Evolutionary conservation across 495 filamentous ascomycete species (phyloP), one percentile per base, ranked within the genome.

Genomic region (Penicilliopsis zonata): DNA sequence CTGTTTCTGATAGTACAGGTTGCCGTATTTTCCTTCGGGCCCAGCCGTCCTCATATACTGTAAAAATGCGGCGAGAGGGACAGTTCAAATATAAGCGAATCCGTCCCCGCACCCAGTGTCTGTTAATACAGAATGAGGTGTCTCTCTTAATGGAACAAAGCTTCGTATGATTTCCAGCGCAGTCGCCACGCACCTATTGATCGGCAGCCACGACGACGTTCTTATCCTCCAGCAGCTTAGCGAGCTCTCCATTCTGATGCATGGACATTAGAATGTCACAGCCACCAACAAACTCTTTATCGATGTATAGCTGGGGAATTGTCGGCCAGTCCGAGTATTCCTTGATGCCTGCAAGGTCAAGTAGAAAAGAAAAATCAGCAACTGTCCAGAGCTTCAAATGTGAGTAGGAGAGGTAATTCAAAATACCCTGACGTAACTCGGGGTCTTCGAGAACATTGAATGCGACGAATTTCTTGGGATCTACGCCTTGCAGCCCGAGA

Each of bases 291-390:
- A 98, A 98, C 52, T 96, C 86, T 57, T 88, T 88, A 31, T 90
- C 72, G 30, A 98, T 65, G 57, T 96, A 98, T 18, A 98, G 69
- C 53, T 96, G 90, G 1, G 90, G 90, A 52, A 98, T 96, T 14
- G 90, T 98, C 6, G 90, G 90, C 90, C 90, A 98, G 49, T 94
- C 88, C 3, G 86, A 93, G 67, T 85, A 98, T 53, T 98, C 87
- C 54, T 98, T 98, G 57, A 98, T 88, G 25, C 92, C 87, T 94
- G 35, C 35, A 2, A 9, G 17, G 28, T 3, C 12, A 13, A 27
- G 27, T 33, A 24, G 35, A 4, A 32, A 35, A 34, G 13, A 35
- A 34, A 25, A 39, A 16, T 39, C 20, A 30, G 34, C 28, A 22
- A 42, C 13, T 12, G 5, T 15, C 23, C 33, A 3, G 6, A 9